Evolutionary conservation across 2,329 filamentous ascomycete species (phyloP), one percentile per base, ranked within the genome.

Genomic region (Onygenales sp.): DNA sequence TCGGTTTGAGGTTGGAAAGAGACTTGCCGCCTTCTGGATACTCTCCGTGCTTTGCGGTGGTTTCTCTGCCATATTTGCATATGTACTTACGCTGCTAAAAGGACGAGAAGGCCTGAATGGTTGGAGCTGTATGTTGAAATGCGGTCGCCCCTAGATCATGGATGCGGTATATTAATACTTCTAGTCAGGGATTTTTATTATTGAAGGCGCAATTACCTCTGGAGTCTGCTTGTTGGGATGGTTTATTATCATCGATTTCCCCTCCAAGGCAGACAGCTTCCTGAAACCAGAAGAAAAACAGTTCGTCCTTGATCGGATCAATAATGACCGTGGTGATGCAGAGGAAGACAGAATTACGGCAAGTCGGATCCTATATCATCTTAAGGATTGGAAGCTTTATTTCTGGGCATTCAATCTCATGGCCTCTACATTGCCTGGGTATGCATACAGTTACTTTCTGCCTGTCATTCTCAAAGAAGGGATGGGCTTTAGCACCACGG

Each of bases 191-290:
- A 63, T 62, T 43, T 61, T 64, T 44, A 61, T 60, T 39, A 55
- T 64, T 45, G 63, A 64, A 56, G 66, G 65, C 2, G 57, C 62
- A 2, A 60, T 66, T 13, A 70, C 67, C 7, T 57, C 63, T 17
- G 55, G 60, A 13, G 58, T 72, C 47, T 66, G 66, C 17, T 52
- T 63, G 8, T 17, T 63, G 14, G 63, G 62, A 5, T 66, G 60
- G 54, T 70, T 69, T 52, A 63, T 71, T 44, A 66, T 75, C 57
- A 67, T 72, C n/a, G 70, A 72, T 47, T 72, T 71, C 57, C 65
- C 67, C 5, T 61, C 64, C 42, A 58, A 61, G 45, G 58, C 64
- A n/a, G 57, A 54, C 7, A 54, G 53, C 21, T 66, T 66, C 55
- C 55, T 67, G 5, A 62, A 53, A 3, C 57, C 57, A 0, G 54